Conservation (phyloP, 108 stramenopile species). For the Ochromonas danica region DNA sequence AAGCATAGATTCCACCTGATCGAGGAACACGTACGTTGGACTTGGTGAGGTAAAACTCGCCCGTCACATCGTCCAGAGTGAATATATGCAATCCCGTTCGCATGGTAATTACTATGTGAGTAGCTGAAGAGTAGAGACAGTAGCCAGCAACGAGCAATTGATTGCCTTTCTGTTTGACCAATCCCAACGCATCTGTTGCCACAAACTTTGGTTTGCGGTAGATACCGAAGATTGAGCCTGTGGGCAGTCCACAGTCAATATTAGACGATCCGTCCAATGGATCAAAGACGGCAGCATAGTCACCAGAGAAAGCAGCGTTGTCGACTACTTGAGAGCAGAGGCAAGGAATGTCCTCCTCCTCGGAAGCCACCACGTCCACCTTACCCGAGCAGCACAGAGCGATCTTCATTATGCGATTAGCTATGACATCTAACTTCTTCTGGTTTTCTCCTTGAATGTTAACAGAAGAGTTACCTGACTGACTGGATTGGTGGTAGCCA, state of each 20-base stretch:
- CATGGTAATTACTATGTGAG: conserved; percentile 46
- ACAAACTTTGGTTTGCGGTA: conserved; percentile 36
- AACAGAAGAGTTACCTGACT: background rate
- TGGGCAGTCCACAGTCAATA: conserved; percentile 52
- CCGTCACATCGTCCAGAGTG: conserved; percentile 38
- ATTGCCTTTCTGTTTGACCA: conserved; percentile 6
- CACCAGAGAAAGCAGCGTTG: conserved; percentile 37
- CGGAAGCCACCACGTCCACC: conserved; percentile 48
- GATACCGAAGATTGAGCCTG: conserved; percentile 53
- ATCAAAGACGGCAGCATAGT: conserved; percentile 51
- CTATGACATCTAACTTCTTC: conserved; percentile 49
- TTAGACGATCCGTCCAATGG: conserved; percentile 51
- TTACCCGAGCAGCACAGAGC: conserved; percentile 40
- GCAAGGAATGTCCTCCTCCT: conserved; percentile 46
- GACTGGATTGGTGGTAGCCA: background rate
- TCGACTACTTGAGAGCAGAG: conserved; percentile 40
- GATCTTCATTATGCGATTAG: conserved; percentile 48
- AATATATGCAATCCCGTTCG: conserved; percentile 46
- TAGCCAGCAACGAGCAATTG: conserved; percentile 41
- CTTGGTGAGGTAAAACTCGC: conserved; percentile 43
- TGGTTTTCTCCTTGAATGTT: conserved; percentile 52
- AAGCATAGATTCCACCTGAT: conserved; percentile 30
- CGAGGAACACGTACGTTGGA: conserved; percentile 42
- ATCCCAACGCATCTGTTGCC: background rate
- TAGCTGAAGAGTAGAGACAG: conserved; percentile 48